Conservation (phyloP, 2,329 filamentous ascomycete species). For the Cyphellophora attinorum region DNA sequence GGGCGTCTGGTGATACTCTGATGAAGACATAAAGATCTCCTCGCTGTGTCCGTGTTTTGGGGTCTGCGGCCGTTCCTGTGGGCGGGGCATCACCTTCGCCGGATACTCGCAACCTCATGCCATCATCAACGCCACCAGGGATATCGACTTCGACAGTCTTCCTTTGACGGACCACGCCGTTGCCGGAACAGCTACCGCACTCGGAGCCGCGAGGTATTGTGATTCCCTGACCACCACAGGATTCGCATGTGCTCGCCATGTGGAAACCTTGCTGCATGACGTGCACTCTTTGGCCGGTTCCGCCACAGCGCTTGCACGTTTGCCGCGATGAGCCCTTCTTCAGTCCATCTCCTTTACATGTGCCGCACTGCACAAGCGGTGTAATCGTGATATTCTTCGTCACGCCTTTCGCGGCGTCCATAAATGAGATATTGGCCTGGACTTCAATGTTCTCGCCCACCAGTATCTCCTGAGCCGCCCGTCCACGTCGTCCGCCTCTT, state of each 20-base stretch:
- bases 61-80: constrained; percentile 59
- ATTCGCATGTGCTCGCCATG: constrained; percentile 79
- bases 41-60: constrained; percentile 55
- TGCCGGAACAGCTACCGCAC: constrained; percentile 69
- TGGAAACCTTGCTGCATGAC: constrained; percentile 91
- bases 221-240: constrained; percentile 70
- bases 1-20: constrained; percentile 76
- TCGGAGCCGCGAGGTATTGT: constrained; percentile 69
- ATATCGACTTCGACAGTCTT: constrained; percentile 85
- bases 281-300: constrained; percentile 77
- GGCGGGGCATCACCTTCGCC: constrained; percentile 80
- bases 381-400: constrained; percentile 81
- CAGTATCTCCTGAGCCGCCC: constrained; percentile 57
- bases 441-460: constrained; percentile 97
- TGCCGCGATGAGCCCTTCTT: constrained; percentile 68
- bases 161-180: constrained; percentile 73
- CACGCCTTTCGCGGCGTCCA: constrained; percentile 89
- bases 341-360: constrained; percentile 73
- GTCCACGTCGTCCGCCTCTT: constrained; percentile 46
- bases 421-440: constrained; percentile 84
- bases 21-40: constrained; percentile 91
- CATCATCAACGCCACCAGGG: constrained; percentile 89
- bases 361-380: constrained; percentile 69
- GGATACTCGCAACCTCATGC: constrained; percentile 78
- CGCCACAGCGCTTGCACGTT: constrained; percentile 71